Conservation (phyloP, 805 yeast species). For the Priceomyces haplophilus region DNA sequence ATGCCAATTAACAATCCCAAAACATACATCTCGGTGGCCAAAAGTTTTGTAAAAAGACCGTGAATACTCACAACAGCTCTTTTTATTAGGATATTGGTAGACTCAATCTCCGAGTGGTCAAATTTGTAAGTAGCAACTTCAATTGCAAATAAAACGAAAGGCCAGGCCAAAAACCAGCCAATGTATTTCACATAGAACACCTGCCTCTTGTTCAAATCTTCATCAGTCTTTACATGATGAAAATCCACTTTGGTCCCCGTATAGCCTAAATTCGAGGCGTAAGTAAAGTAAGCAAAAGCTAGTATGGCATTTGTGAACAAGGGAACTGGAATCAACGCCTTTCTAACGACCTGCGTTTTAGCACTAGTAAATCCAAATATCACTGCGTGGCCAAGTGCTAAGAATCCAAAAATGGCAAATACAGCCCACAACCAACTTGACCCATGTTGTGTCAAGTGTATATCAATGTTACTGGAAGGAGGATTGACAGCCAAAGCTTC, state of each 20-base stretch:
- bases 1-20: conserved; percentile 56
- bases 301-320: conserved; percentile 39
- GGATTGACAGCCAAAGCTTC: conserved; percentile 45
- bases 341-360: conserved; percentile 25
- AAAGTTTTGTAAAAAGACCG: conserved; percentile 41
- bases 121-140: conserved; percentile 25
- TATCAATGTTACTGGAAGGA: conserved; percentile 37
- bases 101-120: conserved; percentile 28
- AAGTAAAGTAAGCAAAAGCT: conserved; percentile 50
- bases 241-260: conserved; percentile 47
- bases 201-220: conserved; percentile 41
- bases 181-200: conserved; percentile 54
- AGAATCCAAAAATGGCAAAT: conserved; percentile 44
- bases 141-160: conserved; percentile 35
- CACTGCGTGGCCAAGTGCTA: conserved; percentile 28
- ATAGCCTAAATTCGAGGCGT: conserved; percentile 60
- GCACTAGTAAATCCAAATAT: conserved; percentile 24
- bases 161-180: conserved; percentile 59
- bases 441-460: conserved; percentile 55
- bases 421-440: conserved; percentile 70
- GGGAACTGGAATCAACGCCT: conserved; percentile 39
- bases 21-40: conserved; percentile 47
- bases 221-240: conserved; percentile 39
- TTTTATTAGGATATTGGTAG: conserved; percentile 25
- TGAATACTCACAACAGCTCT: conserved; percentile 30